phyloP scores from a whole-genome alignment of 768 basidiomycete genomes.

The Lactarius sanguifluus region DNA sequence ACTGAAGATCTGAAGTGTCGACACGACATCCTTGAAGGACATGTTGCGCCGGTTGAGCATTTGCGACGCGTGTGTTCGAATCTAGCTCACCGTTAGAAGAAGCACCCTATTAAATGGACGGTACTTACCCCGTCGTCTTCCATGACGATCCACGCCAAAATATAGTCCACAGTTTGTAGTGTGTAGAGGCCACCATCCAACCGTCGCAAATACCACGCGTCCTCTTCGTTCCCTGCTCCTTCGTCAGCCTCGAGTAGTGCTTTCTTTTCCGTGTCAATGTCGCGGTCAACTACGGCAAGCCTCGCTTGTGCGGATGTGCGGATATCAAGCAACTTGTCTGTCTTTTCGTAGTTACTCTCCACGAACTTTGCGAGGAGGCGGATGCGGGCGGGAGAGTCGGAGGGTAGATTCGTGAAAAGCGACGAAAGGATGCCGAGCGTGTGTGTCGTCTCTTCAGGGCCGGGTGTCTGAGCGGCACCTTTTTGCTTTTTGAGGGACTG shows the following conservation, averaged over 20 bases:
- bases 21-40: conserved; percentile 67
- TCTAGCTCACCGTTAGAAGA: conserved; percentile 45
- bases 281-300: conserved; percentile 58
- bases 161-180: conserved; percentile 90
- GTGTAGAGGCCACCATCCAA: conserved; percentile 87
- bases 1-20: conserved; percentile 67
- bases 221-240: conserved; percentile 58
- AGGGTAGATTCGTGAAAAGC: conserved; percentile 80
- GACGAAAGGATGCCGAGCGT: conserved; percentile 87
- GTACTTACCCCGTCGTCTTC: conserved; percentile 92
- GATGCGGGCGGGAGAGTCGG: conserved; percentile 76
- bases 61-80: conserved; percentile 68
- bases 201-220: conserved; percentile 80
- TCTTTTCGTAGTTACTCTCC: conserved; percentile 89
- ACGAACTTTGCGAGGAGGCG: conserved; percentile 93
- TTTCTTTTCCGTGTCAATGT: conserved; percentile 69
- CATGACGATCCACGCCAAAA: conserved; percentile 93
- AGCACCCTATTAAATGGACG: conserved; percentile 9
- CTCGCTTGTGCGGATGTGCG: conserved; percentile 67
- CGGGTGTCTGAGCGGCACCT: conserved; percentile 44
- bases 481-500: conserved; percentile 63
- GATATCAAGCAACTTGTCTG: conserved; percentile 89
- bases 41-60: conserved; percentile 76
- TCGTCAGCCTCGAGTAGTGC: conserved; percentile 60
- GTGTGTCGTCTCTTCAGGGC: conserved; percentile 83